Base-by-base conservation (phyloP, 192 early-diverging fungal species). In the Spizellomyces sp. region DNA sequence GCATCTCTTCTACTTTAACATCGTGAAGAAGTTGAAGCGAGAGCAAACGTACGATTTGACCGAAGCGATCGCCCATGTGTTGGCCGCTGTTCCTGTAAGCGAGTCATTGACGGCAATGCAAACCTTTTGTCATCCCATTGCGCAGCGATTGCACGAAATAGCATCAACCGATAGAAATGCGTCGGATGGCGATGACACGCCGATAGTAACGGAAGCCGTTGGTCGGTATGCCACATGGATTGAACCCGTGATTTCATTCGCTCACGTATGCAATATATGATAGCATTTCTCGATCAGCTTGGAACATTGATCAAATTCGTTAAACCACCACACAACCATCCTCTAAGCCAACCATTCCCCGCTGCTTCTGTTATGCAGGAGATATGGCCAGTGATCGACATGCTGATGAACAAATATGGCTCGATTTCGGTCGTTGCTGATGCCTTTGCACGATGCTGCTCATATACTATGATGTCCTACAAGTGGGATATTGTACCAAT, bases 11-110 rank as follows among this genome's bases (percentile, higher is more conserved):
- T 98, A 93, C 78, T 72, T 90, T 47, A 87, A 87, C 36, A 86
- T 91, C 6, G 81, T 88, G 9, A 87, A 88, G 45, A 87, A 82
- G 45, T 74, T 96, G 9, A 86, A 87, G 17, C 81, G 80, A 9
- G 73, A 78, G 59, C 96, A 99, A 69, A 75, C 86, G 15, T 64
- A 84, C 8, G 94, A 96, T 54, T 84, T 99, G 9, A 93, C 93
- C 0, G 90, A 92, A 66, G 97, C 92, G 1, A 87, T 99, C 46
- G 90, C 96, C 0, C 90, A 95, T 62, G 90, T 97, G 10, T 81
- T 96, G 47, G 89, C 85, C n/a, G 91, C 89, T 6, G 88, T 95
- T 19, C 93, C 93, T 46, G 72, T 82, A 3, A 66, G 77, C 17
- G 80, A 87, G 54, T 64, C 90, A 21, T 68, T 83, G 10, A 75